A percentile compares a stretch with the other conserved stretches of the same genome.
phyloP scores from a whole-genome alignment of 176 grass and related monocot genomes.

The Eleusine indica region DNA sequence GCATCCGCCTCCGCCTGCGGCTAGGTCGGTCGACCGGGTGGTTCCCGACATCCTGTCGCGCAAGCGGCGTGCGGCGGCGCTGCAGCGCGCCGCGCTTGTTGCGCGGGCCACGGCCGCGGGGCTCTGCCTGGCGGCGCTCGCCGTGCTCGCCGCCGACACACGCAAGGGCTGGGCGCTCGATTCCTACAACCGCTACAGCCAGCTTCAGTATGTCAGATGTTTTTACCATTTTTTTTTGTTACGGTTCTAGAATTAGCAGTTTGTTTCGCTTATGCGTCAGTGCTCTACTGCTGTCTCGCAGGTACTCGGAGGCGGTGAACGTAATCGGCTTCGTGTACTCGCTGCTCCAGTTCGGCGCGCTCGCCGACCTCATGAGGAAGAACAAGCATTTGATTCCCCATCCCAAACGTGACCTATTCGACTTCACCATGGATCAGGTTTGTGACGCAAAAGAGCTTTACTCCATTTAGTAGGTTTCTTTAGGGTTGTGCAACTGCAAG shows the following conservation, averaged over 20 bases:
- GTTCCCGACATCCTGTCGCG: constrained; percentile 53
- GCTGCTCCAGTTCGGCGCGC: constrained; percentile 60
- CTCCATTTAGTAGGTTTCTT: constrained; percentile 35
- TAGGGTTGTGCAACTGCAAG: constrained; percentile 40
- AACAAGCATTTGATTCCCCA: constrained; percentile 63
- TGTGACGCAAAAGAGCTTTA: neutral
- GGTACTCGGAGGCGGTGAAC: constrained; percentile 88
- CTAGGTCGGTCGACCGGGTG: constrained; percentile 4
- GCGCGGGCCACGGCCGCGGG: constrained; percentile 52
- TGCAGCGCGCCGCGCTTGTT: constrained; percentile 51
- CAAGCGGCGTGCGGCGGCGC: constrained; percentile 36
- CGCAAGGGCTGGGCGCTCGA: constrained; percentile 88
- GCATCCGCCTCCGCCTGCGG: neutral
- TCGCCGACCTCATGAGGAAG: constrained; percentile 47
- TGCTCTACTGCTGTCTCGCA: neutral
- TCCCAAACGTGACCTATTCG: constrained; percentile 64
- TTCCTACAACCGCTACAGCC: constrained; percentile 74
- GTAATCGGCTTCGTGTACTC: constrained; percentile 88
- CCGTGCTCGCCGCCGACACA: constrained; percentile 72
- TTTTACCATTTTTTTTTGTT: neutral
- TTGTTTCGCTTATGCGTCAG: neutral
- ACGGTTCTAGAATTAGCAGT: constrained; percentile 18
- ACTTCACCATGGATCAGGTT: constrained; percentile 98
- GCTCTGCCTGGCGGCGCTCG: constrained; percentile 77
- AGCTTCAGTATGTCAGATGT: constrained; percentile 56